Evolutionary conservation across 2,329 filamentous ascomycete genomes (phyloP).

Genomic region (Pestalotiopsis sp.): DNA sequence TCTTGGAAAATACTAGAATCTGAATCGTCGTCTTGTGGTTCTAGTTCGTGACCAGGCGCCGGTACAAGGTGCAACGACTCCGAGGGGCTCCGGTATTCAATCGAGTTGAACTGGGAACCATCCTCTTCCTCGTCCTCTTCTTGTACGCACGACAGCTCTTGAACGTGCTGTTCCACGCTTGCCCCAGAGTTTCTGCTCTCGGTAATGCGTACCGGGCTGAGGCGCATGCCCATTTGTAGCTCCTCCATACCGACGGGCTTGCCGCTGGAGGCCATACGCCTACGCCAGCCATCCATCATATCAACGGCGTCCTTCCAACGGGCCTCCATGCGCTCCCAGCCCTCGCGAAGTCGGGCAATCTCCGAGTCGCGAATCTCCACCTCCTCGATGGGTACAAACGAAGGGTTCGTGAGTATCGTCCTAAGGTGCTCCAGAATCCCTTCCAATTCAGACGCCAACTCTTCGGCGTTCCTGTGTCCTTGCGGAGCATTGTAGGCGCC

Average conservation of each 20-base stretch:
- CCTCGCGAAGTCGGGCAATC: constrained; percentile 78
- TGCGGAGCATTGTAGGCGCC: constrained; percentile 26
- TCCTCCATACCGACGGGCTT: constrained; percentile 71
- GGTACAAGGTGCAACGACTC: constrained; percentile 45
- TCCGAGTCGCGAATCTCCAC: constrained; percentile 91
- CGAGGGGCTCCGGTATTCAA: constrained; percentile 33
- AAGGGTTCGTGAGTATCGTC: constrained; percentile 87
- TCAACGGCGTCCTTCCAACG: constrained; percentile 88
- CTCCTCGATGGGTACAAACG: constrained; percentile 93
- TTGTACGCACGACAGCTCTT: constrained; percentile 39
- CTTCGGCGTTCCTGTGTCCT: constrained; percentile 52
- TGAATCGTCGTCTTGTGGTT: constrained; percentile 31
- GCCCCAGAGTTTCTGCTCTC: constrained; percentile 51
- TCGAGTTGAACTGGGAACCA: constrained; percentile 17
- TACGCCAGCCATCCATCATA: constrained; percentile 91
- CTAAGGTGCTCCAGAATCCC: constrained; percentile 79
- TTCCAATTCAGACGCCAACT: constrained; percentile 76
- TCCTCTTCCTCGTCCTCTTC: constrained; percentile 52
- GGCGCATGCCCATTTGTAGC: constrained; percentile 67
- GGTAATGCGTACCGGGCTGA: constrained; percentile 60
- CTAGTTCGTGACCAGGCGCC: constrained; percentile 33
- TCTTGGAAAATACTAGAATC: constrained; percentile 41
- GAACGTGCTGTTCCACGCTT: constrained; percentile 29
- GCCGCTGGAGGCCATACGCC: constrained; percentile 72
- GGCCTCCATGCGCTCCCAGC: constrained; percentile 92